Base-by-base conservation (phyloP, 768 basidiomycete species). In the Boletus rubroflammeus region DNA sequence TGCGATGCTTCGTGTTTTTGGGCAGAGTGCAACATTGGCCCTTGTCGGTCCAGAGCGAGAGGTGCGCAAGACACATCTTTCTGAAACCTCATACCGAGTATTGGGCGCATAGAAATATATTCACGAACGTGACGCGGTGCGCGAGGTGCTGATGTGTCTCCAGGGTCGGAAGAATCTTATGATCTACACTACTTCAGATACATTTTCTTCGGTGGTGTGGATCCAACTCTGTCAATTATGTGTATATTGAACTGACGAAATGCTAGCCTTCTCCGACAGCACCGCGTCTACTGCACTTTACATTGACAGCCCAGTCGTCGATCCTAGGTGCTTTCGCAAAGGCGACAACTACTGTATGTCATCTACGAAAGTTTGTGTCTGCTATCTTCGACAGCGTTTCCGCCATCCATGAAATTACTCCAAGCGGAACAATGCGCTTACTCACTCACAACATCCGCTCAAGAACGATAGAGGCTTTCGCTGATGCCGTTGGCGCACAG, bases 381-480 rank as follows among this genome's bases (percentile, higher is more conserved):
- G 69, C 76, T 25, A 71, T 85, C 41, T 77, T 83, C 47, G 65
- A 75, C 13, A 68, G 71, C 8, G 57, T 58, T n/a, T 60, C 55
- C 25, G 21, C 50, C 1, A 31, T 46, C 35, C 54, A 57, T 15
- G 53, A 58, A 65, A 65, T 54, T 7, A 56, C 61, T 9, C 55
- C 69, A 28, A 68, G 60, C 4, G 66, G 56, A 25, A 57, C 62
- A 9, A 51, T 34, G 43, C 61, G 48, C 36, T 47, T 73, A 43
- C 56, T 72, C 29, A 58, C 62, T 31, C 63, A 65, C 31, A 61
- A 42, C 46, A 56, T 56, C 52, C 43, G 60, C 10, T 82, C 83
- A 10, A 79, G 78, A 31, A 90, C 88, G 0, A 70, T 89, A n/a
- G 88, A 93, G 66, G 91, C 91, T 0, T 91, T 91, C 64, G 81